These are phyloP conservation scores for Solidago caesia DNA, from an alignment of 129 eudicot species.

Conservation along the genomic window DNA sequence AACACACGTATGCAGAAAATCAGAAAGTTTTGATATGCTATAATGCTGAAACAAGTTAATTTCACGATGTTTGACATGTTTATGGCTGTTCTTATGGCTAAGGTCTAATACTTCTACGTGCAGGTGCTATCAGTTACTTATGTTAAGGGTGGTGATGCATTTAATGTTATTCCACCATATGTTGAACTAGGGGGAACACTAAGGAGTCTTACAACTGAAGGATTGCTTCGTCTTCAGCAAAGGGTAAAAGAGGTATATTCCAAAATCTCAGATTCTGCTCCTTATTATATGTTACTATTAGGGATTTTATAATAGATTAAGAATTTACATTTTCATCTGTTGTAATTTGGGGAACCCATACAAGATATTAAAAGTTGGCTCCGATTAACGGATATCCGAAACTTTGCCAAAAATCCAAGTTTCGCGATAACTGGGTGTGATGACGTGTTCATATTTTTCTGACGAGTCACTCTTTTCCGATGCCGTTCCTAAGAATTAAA, in stretches of 20 bases:
- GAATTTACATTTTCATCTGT: no score
- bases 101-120: slow-evolving; percentile 19
- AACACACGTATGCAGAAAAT: neutral
- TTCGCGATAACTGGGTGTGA: no score
- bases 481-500: no score
- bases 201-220: slow-evolving; percentile 82
- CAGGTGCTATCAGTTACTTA: slow-evolving; percentile 83
- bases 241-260: slow-evolving; percentile 77
- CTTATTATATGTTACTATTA: no score
- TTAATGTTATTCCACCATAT: slow-evolving; percentile 53
- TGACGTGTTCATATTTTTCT: no score
- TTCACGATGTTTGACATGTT: neutral
- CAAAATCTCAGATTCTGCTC: neutral
- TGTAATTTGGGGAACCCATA: no score
- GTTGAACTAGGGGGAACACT: slow-evolving; percentile 82
- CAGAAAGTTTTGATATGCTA: neutral
- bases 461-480: no score
- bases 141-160: slow-evolving; percentile 64
- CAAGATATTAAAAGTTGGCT: no score
- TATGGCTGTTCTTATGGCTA: neutral
- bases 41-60: neutral
- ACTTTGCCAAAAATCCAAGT: no score
- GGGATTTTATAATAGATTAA: no score
- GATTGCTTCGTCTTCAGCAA: slow-evolving; percentile 56
- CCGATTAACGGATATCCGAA: no score